Base-by-base conservation (phyloP, 306 rosid genomes). In the Lathyrus oleraceus region DNA sequence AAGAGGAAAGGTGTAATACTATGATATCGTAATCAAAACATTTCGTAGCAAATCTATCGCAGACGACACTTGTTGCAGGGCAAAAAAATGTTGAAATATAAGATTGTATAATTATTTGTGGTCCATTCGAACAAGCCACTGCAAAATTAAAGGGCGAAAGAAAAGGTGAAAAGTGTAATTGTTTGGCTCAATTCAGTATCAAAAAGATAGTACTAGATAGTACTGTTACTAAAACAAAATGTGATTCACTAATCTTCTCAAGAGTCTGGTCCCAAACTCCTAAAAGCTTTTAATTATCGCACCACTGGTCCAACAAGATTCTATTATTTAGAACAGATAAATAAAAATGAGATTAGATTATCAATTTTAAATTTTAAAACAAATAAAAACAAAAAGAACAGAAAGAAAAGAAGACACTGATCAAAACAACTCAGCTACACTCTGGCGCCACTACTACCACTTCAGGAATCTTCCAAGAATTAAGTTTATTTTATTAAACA, bases 371-470 rank as follows among this genome's bases (percentile, higher is more conserved):
- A 35, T 6, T 35, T 35, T 35, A 35, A 35, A 35, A 35, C 10
- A 35, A 35, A 35, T 35, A 8, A 48, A 61, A 58, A 21, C 6
- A 13, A 8, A 70, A 36, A 36, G 36, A 42, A 65, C 6, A 43
- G 23, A 35, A 44, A 15, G 54, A 70, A 70, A 62, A 43, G 45
- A 45, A 67, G 15, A 32, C 64, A 23, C 49, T 47, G 13, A 44
- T 25, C 9, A 27, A 38, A 10, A 61, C 20, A 65, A 61, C 73
- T 73, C 20, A 65, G 49, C 68, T 70, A 44, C 69, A 82, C 43
- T 20, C 59, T 64, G 51, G 76, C 56, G 67, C 87, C 85, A 84
- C 73, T 60, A 81, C 83, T 70, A 62, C 64, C 32, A 45, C 67
- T 23, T 17, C 14, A 35, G 61, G 60, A 79, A 79, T 68, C 76